Evolutionary conservation across 169 alveolate species (phyloP).

Genomic region (Fabrea salina): DNA sequence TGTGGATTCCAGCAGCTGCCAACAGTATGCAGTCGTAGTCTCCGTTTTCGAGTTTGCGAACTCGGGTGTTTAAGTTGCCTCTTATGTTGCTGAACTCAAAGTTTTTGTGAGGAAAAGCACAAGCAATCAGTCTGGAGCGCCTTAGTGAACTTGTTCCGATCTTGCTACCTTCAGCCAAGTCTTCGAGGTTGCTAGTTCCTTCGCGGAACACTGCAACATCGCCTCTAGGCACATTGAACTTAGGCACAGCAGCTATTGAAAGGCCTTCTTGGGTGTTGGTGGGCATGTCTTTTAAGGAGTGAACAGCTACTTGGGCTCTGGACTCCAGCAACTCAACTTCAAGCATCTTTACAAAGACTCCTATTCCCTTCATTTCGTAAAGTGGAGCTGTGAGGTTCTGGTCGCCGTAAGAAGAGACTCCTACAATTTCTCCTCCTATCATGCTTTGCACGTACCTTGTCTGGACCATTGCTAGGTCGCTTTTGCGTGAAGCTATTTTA

Average conservation of each 20-base stretch:
- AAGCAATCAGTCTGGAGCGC: slow-evolving; percentile 40
- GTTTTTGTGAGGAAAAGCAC: slow-evolving; percentile 38
- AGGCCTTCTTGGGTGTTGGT: slow-evolving; percentile 37
- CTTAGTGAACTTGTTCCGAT: slow-evolving; percentile 62
- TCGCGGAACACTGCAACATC: slow-evolving; percentile 48
- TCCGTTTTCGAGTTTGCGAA: slow-evolving; percentile 30
- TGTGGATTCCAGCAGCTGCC: slow-evolving; percentile 32
- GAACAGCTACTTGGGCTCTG: slow-evolving; percentile 58
- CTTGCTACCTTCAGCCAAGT: slow-evolving; percentile 46
- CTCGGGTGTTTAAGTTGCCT: slow-evolving; percentile 62
- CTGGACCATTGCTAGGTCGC: slow-evolving; percentile 35
- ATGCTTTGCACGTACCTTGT: slow-evolving; percentile 15
- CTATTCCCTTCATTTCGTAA: slow-evolving; percentile 50
- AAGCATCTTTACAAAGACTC: slow-evolving; percentile 54
- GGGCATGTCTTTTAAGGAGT: slow-evolving; percentile 65
- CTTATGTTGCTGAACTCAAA: slow-evolving; percentile 41
- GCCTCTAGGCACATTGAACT: slow-evolving; percentile 44
- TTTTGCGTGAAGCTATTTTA: slow-evolving; percentile 31
- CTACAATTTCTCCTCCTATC: slow-evolving; percentile 18
- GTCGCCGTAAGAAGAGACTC: slow-evolving; percentile 48
- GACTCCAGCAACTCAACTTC: slow-evolving; percentile 49
- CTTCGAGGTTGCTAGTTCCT: slow-evolving; percentile 26
- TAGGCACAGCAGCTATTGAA: slow-evolving; percentile 51
- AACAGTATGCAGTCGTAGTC: slow-evolving; percentile 19
- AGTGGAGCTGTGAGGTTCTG: slow-evolving; percentile 49